phyloP scores from a whole-genome alignment of 2,329 filamentous ascomycete species.

The Diplodia intermedia region DNA sequence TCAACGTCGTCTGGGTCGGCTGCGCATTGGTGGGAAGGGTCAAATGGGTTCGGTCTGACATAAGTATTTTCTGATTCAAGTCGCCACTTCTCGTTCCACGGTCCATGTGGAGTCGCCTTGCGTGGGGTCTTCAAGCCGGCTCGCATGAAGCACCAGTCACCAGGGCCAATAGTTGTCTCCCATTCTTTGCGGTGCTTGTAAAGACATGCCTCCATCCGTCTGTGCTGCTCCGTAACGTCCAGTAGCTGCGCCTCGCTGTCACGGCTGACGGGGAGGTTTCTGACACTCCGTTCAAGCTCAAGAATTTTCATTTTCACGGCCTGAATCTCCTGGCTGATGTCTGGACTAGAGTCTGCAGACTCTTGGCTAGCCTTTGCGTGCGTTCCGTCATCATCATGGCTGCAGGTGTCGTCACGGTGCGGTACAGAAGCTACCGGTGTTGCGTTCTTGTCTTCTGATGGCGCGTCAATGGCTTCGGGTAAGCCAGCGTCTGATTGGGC shows the following conservation, averaged over 20 bases:
- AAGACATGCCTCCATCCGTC: not conserved
- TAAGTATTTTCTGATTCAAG: too few relatives aligned
- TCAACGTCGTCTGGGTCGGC: not conserved
- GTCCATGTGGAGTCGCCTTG: too few relatives aligned
- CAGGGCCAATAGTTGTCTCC: not conserved
- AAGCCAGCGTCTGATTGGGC: too few relatives aligned
- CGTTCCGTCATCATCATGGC: too few relatives aligned
- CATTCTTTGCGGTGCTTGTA: not conserved
- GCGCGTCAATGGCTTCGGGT: too few relatives aligned
- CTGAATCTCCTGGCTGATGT: not conserved
- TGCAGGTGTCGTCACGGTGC: too few relatives aligned
- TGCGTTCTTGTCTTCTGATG: too few relatives aligned
- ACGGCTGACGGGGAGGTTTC: fast-evolving
- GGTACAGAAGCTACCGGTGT: too few relatives aligned
- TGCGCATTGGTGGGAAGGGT: not conserved
- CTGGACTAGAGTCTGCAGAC: not conserved
- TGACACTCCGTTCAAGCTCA: not conserved
- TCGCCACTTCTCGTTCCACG: too few relatives aligned
- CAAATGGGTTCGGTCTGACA: not conserved
- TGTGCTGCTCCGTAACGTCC: not conserved
- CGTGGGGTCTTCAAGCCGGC: too few relatives aligned
- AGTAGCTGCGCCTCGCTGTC: not conserved
- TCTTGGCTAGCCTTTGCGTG: not conserved
- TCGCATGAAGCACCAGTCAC: not conserved
- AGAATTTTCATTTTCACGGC: not conserved